Evolutionary conservation across 2,329 filamentous ascomycete genomes (phyloP), one percentile per base, ranked within the genome.

Genomic region (Pleomassaria siparia): DNA sequence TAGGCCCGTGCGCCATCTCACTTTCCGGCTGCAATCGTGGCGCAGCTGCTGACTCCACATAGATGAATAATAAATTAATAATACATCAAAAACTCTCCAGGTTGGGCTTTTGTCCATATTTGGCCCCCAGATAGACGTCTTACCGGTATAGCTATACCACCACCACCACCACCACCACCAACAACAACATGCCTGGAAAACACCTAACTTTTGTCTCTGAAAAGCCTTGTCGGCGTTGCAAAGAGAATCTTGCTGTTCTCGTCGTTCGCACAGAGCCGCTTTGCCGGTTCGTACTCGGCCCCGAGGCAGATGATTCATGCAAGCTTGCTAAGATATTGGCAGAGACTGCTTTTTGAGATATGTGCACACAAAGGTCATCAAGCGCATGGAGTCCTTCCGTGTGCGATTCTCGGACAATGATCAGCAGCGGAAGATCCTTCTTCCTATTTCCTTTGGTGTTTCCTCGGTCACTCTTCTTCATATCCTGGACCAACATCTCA

Each of bases 381-480:
- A 92, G 71, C 88, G 91, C 40, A 82, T 88, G 75, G 84, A 86
- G 57, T 77, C 78, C 32, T 88, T 86, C 63, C 77, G 80, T 37
- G 76, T 83, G 29, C 72, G 74, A 29, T 69, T 78, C 53, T 67
- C 72, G 25, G 66, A 71, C 18, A 69, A 71, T 47, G 72, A 73
- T 35, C 64, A 72, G 43, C 72, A 73, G 47, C 74, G 73, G 56
- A 81, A 72, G 63, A 81, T 96, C 40, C 75, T 96, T 15, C 75
- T 96, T 16, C 89, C 91, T 5, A 75, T 96, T 1, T 96, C 91
- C 0, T 86, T 90, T 60, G 92, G 94, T 0, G 76, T 87, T 1
- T 94, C 88, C 1, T 97, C 92, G 0, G 79, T 87, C 12, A 82
- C 84, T 12, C 76, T 99, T 35, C 76, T 95, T 24, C 82, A 92